Base-by-base conservation (phyloP, 2,329 filamentous ascomycete genomes). In the Chaetomium sp. region DNA sequence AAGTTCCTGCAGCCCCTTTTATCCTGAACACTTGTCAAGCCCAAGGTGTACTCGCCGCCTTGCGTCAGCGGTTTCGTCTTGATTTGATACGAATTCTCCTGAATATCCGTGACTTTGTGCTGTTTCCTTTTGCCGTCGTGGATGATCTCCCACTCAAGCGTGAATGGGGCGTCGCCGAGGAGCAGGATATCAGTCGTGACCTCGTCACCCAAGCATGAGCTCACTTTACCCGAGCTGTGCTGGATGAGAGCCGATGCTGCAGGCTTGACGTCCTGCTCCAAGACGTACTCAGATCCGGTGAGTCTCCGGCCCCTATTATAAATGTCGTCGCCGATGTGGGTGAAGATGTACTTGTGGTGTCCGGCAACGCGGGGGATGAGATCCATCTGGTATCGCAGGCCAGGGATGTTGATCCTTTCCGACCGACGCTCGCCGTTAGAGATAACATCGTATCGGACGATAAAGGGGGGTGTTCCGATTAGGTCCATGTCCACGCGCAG, bases 191-290 rank as follows among this genome's bases (percentile, higher is more conserved):
- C 87, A 31, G 95, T 86, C 35, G 88, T 85, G 7, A 93, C 87
- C 23, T 88, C 83, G 63, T 96, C 89, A 65, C 95, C 92, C 62
- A 98, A 89, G 74, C 95, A 99, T 57, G 90, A 87, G 71, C 85
- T 88, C 66, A 87, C 82, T 25, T 78, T 79, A 45, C 81, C 79
- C 23, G 82, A 79, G 8, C 81, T 80, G 29, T 83, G 79, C 51
- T 85, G 82, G 62, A 93, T 82, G 67, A 89, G 87, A 27, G 94
- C 94, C 10, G 90, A 91, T 7, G 95, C 94, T 4, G 93, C 91
- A 10, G 95, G 95, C 76, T 96, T 97, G 70, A 99, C 94, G 72
- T 92, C 89, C 76, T 98, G 94, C 76, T 96, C 90, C 49, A 98
- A 79, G 10, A 86, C 78, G 67, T 89, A 84, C 57, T 84, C 82